Conservation (phyloP, 2,329 filamentous ascomycete genomes). For the Zymoseptoria passerinii region DNA sequence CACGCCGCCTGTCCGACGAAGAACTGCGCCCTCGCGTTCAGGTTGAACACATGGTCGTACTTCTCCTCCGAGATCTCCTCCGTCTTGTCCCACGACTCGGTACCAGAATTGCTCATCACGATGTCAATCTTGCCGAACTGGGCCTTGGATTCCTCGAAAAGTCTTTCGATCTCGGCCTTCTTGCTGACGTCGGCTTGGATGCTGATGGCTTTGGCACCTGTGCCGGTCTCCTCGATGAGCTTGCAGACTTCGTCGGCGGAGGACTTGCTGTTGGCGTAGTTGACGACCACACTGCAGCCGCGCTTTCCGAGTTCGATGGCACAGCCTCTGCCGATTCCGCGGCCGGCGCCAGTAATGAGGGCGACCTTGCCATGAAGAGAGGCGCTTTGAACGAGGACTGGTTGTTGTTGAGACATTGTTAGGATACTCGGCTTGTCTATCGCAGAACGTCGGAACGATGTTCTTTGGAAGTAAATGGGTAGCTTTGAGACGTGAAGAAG, state of each 20-base stretch:
- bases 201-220: conserved; percentile 46
- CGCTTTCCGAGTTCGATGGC: conserved; percentile 59
- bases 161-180: conserved; percentile 49
- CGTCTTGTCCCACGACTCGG: conserved; percentile 59
- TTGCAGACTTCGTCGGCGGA: conserved; percentile 42
- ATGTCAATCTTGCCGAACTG: conserved; percentile 39
- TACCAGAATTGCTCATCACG: conserved; percentile 49
- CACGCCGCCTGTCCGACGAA: conserved; percentile 70
- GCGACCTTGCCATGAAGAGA: conserved; percentile 47
- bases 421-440: not conserved
- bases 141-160: conserved; percentile 40
- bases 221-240: conserved; percentile 39
- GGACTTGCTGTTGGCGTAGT: conserved; percentile 50
- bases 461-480: not conserved
- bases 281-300: conserved; percentile 57
- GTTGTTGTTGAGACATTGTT: conserved; percentile 22
- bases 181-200: conserved; percentile 53
- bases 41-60: conserved; percentile 61
- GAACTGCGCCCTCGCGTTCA: conserved; percentile 65
- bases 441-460: not conserved
- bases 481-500: not conserved
- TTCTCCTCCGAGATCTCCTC: conserved; percentile 62
- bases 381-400: conserved; percentile 38
- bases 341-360: conserved; percentile 57
- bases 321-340: conserved; percentile 59